Evolutionary conservation across 352 stramenopile genomes (phyloP), one percentile per base, ranked within the genome.

Genomic region (Pythium phragmitis): DNA sequence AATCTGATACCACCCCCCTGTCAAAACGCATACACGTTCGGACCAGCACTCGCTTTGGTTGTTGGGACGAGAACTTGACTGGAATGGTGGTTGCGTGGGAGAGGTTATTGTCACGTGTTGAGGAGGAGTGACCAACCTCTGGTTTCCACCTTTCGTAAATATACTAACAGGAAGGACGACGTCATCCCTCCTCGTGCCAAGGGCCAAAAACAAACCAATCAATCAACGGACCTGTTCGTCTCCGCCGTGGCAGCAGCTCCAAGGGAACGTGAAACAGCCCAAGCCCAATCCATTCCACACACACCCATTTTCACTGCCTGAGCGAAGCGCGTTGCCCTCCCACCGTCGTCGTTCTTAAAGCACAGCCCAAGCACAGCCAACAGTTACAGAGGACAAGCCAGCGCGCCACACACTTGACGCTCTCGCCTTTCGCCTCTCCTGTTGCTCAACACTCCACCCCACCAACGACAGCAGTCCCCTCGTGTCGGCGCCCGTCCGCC

Each of bases 161-260:
- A 47, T 9, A 1, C 12, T 28, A 1, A 3, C 9, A 42, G n/a
- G 57, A 56, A 33, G 67, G 60, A 21, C 53, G 53, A 65, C 50
- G 36, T 60, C 54, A n/a, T n/a, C 51, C 19, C 26, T 65, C 64
- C 42, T 61, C 19, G 28, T 14, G 23, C 42, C 33, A 30, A 37
- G 43, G 53, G 46, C 65, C 59, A 64, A 64, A 72, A 72, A 65
- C 65, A 67, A 53, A 71, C 65, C 57, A 63, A 63, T 71, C 54
- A 67, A 71, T 63, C 65, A 71, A 54, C 63, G 41, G 63, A 55
- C 59, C 50, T 46, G 47, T 41, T 65, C 58, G 58, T 63, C 39
- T 65, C 59, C 59, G 55, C 28, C 2, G 39, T 46, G 39, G 39
- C 37, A 42, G 39, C 34, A 46, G 37, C 37, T 12, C 37, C 37